Evolutionary conservation across 2,329 filamentous ascomycete genomes (phyloP).

Genomic region (Alternaria gansuensis): DNA sequence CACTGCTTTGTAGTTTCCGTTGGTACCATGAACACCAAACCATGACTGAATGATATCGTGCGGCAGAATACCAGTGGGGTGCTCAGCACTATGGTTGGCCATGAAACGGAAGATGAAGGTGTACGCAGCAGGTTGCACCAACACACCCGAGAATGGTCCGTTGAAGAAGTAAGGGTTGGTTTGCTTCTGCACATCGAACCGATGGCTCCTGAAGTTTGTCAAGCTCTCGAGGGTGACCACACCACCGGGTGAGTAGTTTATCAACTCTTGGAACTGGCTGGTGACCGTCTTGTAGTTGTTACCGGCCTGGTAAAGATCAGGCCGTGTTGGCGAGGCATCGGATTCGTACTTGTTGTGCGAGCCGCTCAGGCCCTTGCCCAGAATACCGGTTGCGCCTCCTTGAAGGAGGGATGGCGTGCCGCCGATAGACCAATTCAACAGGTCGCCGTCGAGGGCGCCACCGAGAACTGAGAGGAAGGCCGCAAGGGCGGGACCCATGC

Average conservation of each 20-base stretch:
- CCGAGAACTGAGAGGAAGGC: constrained; percentile 32
- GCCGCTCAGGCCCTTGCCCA: constrained; percentile 33
- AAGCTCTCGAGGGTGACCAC: constrained; percentile 34
- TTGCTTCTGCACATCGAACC: constrained; percentile 31
- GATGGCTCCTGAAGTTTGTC: constrained; percentile 30
- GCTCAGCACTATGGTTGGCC: constrained; percentile 35
- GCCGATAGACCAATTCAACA: constrained; percentile 34
- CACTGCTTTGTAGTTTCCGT: constrained; percentile 29
- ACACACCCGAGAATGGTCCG: constrained; percentile 33
- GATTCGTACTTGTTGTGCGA: constrained; percentile 40
- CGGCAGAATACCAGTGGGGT: constrained; percentile 26
- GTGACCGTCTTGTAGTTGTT: constrained; percentile 37
- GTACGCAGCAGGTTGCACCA: constrained; percentile 40
- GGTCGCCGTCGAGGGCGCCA: constrained; percentile 33
- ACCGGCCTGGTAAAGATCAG: constrained; percentile 34
- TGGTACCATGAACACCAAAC: constrained; percentile 33
- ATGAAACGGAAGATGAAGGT: constrained; percentile 42
- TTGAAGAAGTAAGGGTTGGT: constrained; percentile 38
- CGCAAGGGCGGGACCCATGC: constrained; percentile 30
- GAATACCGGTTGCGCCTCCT: constrained; percentile 28
- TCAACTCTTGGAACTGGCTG: constrained; percentile 33
- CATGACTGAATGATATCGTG: constrained; percentile 35
- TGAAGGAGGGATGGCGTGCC: constrained; percentile 34
- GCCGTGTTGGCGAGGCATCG: constrained; percentile 36
- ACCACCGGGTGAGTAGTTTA: constrained; percentile 34